phyloP scores from a whole-genome alignment of 805 yeast genomes.

The Yarrowia bubula region DNA sequence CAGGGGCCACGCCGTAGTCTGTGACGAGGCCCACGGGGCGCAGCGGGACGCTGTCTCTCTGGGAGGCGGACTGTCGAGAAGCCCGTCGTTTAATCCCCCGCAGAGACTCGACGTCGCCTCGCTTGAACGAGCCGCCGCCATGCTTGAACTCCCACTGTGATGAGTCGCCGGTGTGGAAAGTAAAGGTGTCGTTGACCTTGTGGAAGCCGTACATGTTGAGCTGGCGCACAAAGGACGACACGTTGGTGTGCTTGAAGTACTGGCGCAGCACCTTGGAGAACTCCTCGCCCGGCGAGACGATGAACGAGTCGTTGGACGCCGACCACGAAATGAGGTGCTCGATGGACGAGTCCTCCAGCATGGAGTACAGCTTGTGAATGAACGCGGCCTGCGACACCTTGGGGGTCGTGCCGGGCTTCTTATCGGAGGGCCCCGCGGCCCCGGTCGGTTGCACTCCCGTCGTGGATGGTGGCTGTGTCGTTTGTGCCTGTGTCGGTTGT shows the following conservation, averaged over 20 bases:
- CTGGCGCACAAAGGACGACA: constrained; percentile 89
- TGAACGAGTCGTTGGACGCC: constrained; percentile 64
- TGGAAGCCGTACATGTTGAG: constrained; percentile 96
- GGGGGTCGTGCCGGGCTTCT: constrained; percentile 25
- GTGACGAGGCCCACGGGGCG: constrained; percentile 32
- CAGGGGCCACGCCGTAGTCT: constrained; percentile 13
- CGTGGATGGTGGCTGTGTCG: not conserved
- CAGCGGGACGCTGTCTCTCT: constrained; percentile 33
- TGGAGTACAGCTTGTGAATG: constrained; percentile 82
- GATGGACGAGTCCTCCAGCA: constrained; percentile 76
- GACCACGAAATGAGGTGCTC: constrained; percentile 87
- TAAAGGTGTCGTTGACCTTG: constrained; percentile 49
- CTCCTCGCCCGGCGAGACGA: constrained; percentile 81
- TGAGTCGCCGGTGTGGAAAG: constrained; percentile 17
- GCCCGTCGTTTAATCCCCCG: constrained; percentile 78
- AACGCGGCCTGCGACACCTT: constrained; percentile 57
- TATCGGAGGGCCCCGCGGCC: not conserved
- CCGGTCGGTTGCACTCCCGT: not conserved
- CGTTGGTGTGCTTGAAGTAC: constrained; percentile 91
- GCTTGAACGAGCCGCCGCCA: constrained; percentile 69
- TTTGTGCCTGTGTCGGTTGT: not conserved
- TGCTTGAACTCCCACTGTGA: constrained; percentile 85
- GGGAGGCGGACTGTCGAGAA: constrained; percentile 42
- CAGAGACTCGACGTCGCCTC: constrained; percentile 75
- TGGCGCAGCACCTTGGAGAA: constrained; percentile 69